Conservation (phyloP, 441 rosid genomes). For the Hura crepitans region DNA sequence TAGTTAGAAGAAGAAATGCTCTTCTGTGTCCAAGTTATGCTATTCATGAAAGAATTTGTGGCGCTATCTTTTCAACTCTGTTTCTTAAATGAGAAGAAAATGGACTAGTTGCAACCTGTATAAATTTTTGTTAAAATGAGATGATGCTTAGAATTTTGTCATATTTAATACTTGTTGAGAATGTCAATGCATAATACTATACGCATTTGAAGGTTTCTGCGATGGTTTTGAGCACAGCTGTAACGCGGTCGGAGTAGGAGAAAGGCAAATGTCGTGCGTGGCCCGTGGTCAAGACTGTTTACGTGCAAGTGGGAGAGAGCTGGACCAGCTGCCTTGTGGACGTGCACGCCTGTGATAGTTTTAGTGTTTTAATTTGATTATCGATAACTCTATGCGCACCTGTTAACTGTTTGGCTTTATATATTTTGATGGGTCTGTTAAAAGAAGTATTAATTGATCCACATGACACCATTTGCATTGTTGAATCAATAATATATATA, state of each 20-base stretch:
- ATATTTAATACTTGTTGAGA: conserved; percentile 6
- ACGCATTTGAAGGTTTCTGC: neutral
- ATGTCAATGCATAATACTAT: neutral
- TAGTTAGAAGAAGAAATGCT: neutral
- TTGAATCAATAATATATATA: too few species aligned
- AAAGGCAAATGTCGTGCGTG: conserved; percentile 27
- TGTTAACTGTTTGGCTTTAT: too few species aligned
- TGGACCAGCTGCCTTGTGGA: conserved; percentile 10
- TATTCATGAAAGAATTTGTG: neutral
- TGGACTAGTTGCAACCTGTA: neutral
- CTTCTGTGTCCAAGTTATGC: neutral
- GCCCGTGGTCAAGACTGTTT: conserved; percentile 31
- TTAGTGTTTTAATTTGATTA: too few species aligned
- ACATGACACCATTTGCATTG: too few species aligned
- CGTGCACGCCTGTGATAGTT: neutral
- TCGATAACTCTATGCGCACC: too few species aligned
- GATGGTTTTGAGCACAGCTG: conserved; percentile 14
- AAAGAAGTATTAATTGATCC: too few species aligned
- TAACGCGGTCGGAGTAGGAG: conserved; percentile 27
- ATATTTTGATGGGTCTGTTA: too few species aligned
- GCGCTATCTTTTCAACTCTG: neutral
- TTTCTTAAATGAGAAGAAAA: neutral
- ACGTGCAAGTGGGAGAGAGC: neutral
- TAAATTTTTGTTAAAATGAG: neutral
- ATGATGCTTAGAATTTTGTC: neutral